Conservation (phyloP, 805 yeast species). For the Yamadazyma philogaea region DNA sequence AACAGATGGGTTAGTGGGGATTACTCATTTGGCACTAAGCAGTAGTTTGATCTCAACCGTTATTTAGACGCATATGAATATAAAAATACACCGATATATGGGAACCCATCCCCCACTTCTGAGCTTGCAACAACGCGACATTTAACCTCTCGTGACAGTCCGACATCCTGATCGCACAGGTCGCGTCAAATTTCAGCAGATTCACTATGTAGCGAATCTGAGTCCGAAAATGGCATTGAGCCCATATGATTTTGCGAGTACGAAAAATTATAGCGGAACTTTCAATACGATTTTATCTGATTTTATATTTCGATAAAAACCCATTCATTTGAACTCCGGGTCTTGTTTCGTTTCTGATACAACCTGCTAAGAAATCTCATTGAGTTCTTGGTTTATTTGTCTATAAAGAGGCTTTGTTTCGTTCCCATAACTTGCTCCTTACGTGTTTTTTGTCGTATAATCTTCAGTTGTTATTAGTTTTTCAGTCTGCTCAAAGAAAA, state of each 20-base stretch:
- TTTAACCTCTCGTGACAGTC: not conserved
- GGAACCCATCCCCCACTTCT: not conserved
- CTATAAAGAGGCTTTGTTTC: too few relatives aligned
- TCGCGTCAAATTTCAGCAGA: not conserved
- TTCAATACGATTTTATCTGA: not conserved
- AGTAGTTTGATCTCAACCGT: not conserved
- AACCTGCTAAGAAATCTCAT: not conserved
- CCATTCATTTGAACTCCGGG: not conserved
- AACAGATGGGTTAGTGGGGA: constrained; percentile 83
- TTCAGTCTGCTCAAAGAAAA: constrained; percentile 14
- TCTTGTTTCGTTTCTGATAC: not conserved
- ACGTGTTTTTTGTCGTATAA: not conserved
- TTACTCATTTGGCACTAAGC: constrained; percentile 25
- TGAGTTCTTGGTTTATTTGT: not conserved
- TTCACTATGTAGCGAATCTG: not conserved
- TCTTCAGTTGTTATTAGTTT: not conserved
- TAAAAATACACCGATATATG: too few relatives aligned
- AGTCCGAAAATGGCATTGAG: not conserved
- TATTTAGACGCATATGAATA: too few relatives aligned
- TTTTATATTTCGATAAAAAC: not conserved
- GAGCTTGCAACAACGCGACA: not conserved
- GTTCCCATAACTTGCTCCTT: too few relatives aligned
- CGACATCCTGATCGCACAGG: not conserved
- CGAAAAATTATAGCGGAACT: not conserved
- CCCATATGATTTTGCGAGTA: not conserved